A percentile compares a stretch with the other conserved stretches of the same genome.
These are phyloP conservation scores for Flaveria trinervia DNA, from an alignment of 129 eudicot species.

Conservation along the genomic window DNA sequence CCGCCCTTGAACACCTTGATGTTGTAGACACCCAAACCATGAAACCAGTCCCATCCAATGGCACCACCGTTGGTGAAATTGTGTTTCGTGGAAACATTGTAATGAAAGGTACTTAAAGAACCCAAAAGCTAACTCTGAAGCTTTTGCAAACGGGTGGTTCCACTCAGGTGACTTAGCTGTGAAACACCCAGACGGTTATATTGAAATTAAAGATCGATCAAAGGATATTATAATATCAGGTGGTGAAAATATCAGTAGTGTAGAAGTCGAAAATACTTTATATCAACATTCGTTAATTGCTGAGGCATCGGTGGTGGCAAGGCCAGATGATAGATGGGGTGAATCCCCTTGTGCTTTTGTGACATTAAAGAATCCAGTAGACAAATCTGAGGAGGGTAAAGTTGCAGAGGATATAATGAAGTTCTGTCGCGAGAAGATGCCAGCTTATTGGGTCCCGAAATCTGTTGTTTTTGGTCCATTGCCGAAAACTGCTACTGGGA, in stretches of 20 bases:
- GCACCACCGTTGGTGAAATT: conserved; percentile 74
- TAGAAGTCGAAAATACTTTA: conserved; percentile 74
- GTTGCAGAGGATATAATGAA: conserved; percentile 73
- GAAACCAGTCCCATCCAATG: conserved; percentile 75
- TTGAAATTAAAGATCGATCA: conserved; percentile 81
- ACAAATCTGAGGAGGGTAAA: conserved; percentile 39
- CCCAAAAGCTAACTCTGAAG: conserved; percentile 73
- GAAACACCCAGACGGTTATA: conserved; percentile 76
- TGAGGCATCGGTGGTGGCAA: conserved; percentile 86
- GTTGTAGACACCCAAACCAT: conserved; percentile 58
- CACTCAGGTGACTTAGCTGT: conserved; percentile 84
- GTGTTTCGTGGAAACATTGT: conserved; percentile 81
- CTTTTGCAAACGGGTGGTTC: conserved; percentile 78
- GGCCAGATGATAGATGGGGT: conserved; percentile 79
- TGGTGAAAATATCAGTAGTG: conserved; percentile 90
- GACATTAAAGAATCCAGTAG: conserved; percentile 50
- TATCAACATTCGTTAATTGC: conserved; percentile 63
- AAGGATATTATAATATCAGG: conserved; percentile 93
- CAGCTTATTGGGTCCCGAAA: conserved; percentile 77
- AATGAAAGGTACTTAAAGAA: conserved; percentile 87
- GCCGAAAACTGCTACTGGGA: conserved; percentile 94
- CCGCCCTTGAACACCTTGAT: conserved; percentile 59
- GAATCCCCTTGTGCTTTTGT: conserved; percentile 93
- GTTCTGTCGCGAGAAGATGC: conserved; percentile 63
- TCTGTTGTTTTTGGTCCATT: conserved; percentile 72